Evolutionary conservation across 495 filamentous ascomycete genomes (phyloP), one percentile per base, ranked within the genome.

Genomic region (Jackrogersella minutella): DNA sequence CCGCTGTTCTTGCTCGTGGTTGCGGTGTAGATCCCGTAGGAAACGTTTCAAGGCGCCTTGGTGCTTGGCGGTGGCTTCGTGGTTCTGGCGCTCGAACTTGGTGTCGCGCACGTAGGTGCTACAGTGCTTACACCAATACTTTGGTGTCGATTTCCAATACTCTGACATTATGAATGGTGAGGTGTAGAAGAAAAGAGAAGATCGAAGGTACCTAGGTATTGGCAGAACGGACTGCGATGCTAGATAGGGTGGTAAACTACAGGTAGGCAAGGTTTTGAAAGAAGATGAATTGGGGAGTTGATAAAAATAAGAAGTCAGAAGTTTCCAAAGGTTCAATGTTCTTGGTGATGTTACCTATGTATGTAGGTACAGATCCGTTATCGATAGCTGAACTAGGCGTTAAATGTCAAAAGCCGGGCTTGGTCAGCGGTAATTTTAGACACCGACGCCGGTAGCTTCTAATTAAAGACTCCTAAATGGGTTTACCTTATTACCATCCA

Each of bases 41-140:
- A 93, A 93, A 33, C 96, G 91, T 78, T 97, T 96, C 53, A 98
- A 85, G 66, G 85, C 88, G 71, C 86, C 84, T 82, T 98, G 95
- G 77, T 99, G 95, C 74, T 90, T 92, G 1, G 78, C 85, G 2
- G 93, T 97, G 17, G 92, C 85, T 75, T 99, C 96, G 75, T 99
- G 95, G 76, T 97, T 93, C 56, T 87, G 80, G 73, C 88, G 90
- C 74, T 95, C 93, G 76, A 97, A 88, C 69, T 90, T 87, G 24
- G 94, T 97, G 81, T 99, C 95, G 72, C 89, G 87, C 62, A 98
- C 92, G 80, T 86, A 98, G 78, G 86, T 86, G 76, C 86, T 87
- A 86, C 95, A 99, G 82, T 96, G 91, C 78, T 98, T 98, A 87
- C 95, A 99, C 92, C 93, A 98, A 81, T 93, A 92, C 75, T 88